Evolutionary conservation across 371 early-diverging fungal genomes (phyloP).

Genomic region (Globomyces sp.): DNA sequence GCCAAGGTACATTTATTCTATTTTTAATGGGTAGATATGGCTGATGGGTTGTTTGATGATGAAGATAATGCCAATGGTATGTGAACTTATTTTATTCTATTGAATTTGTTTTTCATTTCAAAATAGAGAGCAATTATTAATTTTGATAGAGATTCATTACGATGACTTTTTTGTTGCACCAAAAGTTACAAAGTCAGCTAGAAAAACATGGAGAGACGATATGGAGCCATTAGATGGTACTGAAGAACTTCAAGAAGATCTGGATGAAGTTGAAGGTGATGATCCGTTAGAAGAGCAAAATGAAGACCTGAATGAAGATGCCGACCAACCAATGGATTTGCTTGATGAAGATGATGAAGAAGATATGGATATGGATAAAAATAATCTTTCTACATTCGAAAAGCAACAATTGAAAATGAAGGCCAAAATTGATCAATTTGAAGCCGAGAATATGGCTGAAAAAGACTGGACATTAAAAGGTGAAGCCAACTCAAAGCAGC

Average conservation of each 20-base stretch:
- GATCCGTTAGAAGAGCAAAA: constrained; percentile 17
- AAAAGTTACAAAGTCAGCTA: constrained; percentile 6
- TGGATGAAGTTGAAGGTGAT: constrained; percentile 14
- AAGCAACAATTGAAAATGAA: constrained; percentile 65
- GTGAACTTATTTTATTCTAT: not conserved
- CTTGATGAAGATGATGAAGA: constrained; percentile 21
- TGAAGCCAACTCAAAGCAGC: constrained; percentile 70
- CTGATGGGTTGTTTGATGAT: constrained; percentile 26
- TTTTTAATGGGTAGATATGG: constrained; percentile 6
- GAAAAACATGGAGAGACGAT: constrained; percentile 20
- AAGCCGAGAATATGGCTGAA: constrained; percentile 77
- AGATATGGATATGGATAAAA: constrained; percentile 21
- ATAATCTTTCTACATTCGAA: constrained; percentile 69
- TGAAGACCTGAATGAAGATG: constrained; percentile 23
- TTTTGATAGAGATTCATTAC: constrained; percentile 40
- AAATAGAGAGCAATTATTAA: too few relatives aligned
- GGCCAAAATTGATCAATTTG: constrained; percentile 73
- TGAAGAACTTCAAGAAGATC: constrained; percentile 5
- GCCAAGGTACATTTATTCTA: constrained; percentile 3
- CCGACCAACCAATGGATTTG: constrained; percentile 22
- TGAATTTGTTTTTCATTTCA: too few relatives aligned
- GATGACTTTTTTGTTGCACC: constrained; percentile 48
- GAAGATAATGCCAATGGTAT: constrained; percentile 44
- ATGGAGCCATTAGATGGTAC: not conserved
- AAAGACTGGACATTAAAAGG: constrained; percentile 90